phyloP scores from a whole-genome alignment of 768 basidiomycete genomes.

The Agrocybe pediades region DNA sequence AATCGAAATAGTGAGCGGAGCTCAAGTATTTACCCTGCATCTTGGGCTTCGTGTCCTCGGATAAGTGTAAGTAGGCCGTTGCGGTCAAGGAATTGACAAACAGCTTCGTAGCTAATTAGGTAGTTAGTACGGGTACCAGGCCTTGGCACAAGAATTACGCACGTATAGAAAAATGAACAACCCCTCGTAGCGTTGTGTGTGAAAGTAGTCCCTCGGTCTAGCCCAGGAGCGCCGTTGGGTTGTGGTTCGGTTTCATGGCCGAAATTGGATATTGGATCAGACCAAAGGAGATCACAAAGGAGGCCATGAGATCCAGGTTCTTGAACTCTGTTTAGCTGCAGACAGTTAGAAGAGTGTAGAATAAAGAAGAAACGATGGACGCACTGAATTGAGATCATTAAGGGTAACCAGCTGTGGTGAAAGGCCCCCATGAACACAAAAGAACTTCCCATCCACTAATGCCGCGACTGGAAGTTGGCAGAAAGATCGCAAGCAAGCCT shows the following conservation, averaged over 20 bases:
- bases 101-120: conserved; percentile 68
- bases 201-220: conserved; percentile 63
- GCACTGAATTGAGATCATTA: conserved; percentile 51
- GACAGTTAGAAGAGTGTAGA: not conserved
- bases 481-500: conserved; percentile 91
- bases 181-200: conserved; percentile 86
- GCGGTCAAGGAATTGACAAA: conserved; percentile 90
- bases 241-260: conserved; percentile 73
- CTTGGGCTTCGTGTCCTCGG: conserved; percentile 96
- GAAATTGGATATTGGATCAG: conserved; percentile 89
- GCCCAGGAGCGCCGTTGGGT: conserved; percentile 42
- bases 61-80: conserved; percentile 93
- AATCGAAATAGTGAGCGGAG: conserved; percentile 34
- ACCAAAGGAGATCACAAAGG: conserved; percentile 95
- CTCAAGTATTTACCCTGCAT: too few relatives aligned
- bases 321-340: conserved; percentile 85
- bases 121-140: not conserved
- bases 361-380: conserved; percentile 3
- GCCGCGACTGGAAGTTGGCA: conserved; percentile 89
- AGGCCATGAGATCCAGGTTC: conserved; percentile 93
- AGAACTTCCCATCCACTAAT: conserved; percentile 92
- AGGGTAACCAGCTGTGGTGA: conserved; percentile 84
- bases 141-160: conserved; percentile 27
- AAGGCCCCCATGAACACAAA: conserved; percentile 97
- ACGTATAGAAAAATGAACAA: conserved; percentile 94